These are phyloP conservation scores for Blastobotrys apis DNA, from an alignment of 1,139 yeast genomes.

Conservation along the genomic window DNA sequence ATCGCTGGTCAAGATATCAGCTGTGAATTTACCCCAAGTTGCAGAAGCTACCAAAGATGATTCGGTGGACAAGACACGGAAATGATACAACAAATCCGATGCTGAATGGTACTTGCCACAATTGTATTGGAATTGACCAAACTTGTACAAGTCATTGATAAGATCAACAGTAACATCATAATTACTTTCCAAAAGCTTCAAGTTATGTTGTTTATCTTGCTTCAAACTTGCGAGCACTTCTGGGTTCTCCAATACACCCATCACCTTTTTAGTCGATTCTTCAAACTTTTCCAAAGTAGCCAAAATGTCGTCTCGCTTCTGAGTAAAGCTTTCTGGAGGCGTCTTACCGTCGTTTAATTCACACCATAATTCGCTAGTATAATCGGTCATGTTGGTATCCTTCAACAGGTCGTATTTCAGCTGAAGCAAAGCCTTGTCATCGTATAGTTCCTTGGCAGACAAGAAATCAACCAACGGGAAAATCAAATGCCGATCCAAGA, in stretches of 20 bases:
- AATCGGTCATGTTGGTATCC: constrained; percentile 53
- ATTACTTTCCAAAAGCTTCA: constrained; percentile 42
- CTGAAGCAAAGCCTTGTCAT: constrained; percentile 42
- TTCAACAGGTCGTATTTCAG: constrained; percentile 49
- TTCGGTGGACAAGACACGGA: constrained; percentile 51
- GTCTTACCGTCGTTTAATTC: constrained; percentile 39
- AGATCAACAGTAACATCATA: constrained; percentile 47
- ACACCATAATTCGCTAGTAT: constrained; percentile 43
- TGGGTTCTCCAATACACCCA: constrained; percentile 45
- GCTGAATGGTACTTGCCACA: constrained; percentile 58
- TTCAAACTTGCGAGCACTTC: constrained; percentile 46
- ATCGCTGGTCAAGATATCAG: constrained; percentile 50
- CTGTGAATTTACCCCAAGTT: constrained; percentile 61
- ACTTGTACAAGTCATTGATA: constrained; percentile 49
- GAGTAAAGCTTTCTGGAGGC: constrained; percentile 40
- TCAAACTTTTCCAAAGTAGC: constrained; percentile 41
- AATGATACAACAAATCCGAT: constrained; percentile 51
- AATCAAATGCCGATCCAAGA: constrained; percentile 54
- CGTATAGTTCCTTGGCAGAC: constrained; percentile 43
- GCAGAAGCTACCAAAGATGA: constrained; percentile 48
- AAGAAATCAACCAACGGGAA: constrained; percentile 51
- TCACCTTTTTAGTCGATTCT: constrained; percentile 43
- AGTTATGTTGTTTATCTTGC: constrained; percentile 51
- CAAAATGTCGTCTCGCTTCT: constrained; percentile 41
- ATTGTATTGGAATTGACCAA: constrained; percentile 56